Base-by-base conservation (phyloP, 306 rosid species). In the Clitoria ternatea region DNA sequence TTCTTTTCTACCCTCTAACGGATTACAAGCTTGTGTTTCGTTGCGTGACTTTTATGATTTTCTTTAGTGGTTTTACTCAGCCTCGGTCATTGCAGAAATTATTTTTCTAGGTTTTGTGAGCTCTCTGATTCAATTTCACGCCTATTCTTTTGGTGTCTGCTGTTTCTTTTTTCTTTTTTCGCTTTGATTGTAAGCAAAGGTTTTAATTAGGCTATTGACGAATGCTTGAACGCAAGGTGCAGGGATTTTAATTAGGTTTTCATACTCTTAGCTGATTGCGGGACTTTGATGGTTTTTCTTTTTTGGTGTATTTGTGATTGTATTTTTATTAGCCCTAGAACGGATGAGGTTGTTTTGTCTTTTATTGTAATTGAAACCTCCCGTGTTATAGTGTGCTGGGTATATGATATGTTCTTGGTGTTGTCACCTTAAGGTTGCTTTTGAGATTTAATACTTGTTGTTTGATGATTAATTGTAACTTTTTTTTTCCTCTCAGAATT, bases 401-500 rank as follows among this genome's bases (percentile, higher is more conserved):
- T 33, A 40, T 61, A 52, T 35, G 37, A n/a, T 59, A 23, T 35
- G 53, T 32, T 55, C 10, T 75, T 64, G 24, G 45, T 54, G 26
- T 49, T 48, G 52, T 40, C 10, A 61, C 53, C 42, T 19, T 5
- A 60, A 13, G 43, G 52, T 61, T 61, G 35, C 3, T 52, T 60
- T 61, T 40, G 36, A 63, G 19, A 32, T 33, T 36, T 33, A 11
- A n/a, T 40, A 17, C 26, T 54, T 61, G 66, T 20, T 32, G 50
- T 56, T 47, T 68, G 61, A 52, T 27, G 40, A 56, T 56, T 56
- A 7, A 56, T 29, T 56, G 40, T 11, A 56, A 3, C 43, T 17
- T 33, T 11, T 7, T 61, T 45, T 72, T 42, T 32, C 39, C n/a
- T 7, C 2, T 20, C 79, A 70, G 83, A 74, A 40, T 50, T 74